Evolutionary conservation across 176 grass and related monocot genomes (phyloP).

Genomic region (Panicum miliaceum): DNA sequence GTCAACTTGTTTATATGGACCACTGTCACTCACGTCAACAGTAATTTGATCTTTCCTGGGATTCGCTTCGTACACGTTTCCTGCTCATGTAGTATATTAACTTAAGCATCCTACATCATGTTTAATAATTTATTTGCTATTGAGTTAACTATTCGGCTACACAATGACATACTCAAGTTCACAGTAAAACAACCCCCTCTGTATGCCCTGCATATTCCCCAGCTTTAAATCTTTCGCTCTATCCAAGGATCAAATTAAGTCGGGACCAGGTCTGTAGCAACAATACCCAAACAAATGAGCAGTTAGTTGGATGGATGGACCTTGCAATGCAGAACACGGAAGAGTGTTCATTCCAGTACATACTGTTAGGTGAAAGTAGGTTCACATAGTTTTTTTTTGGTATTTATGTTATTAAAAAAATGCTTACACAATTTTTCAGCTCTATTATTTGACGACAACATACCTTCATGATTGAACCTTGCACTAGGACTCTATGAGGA

Average conservation of each 20-base stretch:
- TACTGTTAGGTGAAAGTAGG: slow-evolving; percentile 5
- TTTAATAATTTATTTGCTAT: background rate
- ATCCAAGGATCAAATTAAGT: background rate
- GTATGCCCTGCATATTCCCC: background rate
- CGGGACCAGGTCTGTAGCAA: background rate
- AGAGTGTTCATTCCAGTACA: background rate
- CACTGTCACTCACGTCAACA: background rate
- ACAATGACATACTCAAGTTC: background rate
- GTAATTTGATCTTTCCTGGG: background rate
- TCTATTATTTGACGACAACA: background rate
- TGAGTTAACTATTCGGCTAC: background rate
- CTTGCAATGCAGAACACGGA: background rate
- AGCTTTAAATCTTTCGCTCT: background rate
- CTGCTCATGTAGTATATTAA: background rate
- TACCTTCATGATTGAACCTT: background rate
- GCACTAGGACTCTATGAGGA: background rate
- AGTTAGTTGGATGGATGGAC: slow-evolving; percentile 6
- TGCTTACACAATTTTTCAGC: background rate
- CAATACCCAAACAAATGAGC: background rate
- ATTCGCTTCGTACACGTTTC: background rate
- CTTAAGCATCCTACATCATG: background rate
- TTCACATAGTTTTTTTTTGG: background rate
- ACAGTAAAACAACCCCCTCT: background rate
- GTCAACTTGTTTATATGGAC: background rate
- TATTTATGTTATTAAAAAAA: background rate